Base-by-base conservation (phyloP, 805 yeast genomes). In the Candida sphagnicola region DNA sequence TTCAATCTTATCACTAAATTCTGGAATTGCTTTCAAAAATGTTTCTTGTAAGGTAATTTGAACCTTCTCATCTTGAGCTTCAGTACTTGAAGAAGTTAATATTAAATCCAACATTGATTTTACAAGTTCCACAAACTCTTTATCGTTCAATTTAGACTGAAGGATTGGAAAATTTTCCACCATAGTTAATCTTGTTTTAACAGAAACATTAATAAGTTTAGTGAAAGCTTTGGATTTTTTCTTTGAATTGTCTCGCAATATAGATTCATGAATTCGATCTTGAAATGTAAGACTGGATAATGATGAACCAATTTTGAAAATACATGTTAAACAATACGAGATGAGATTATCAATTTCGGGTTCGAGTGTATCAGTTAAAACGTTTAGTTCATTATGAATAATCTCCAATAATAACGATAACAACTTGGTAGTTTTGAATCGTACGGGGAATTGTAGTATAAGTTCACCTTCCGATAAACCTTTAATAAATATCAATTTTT, bases 251-350 rank as follows among this genome's bases (percentile, higher is more conserved):
- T 50, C 50, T 40, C 47, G 58, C 33, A 61, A 59, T 38, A 73
- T 49, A 14, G 55, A 47, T 17, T 82, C 81, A 50, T 75, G 72
- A 8, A 88, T 70, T 40, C 76, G 68, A 48, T 87, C 95, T 41
- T 78, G 76, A 57, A 91, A 93, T 0, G 95, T 74, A 34, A 89
- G 67, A 47, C 81, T 82, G 3, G 96, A 86, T 46, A 91, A 61
- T 4, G 70, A 71, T 17, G 74, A 59, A 4, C 95, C 87, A 36
- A 88, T 75, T 8, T 70, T 60, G 12, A 89, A 62, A 6, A 86
- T 68, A 31, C 84, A 74, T 17, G 72, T 70, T 34, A 82, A 59
- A 8, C 77, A 72, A 30, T 57, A 61, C 29, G 72, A 70, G 5
- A 77, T 65, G 43, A 74, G 57, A 13, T 40, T 15, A 21, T 35